Evolutionary conservation across 306 rosid genomes (phyloP).

Genomic region (Pachyrhizus erosus): DNA sequence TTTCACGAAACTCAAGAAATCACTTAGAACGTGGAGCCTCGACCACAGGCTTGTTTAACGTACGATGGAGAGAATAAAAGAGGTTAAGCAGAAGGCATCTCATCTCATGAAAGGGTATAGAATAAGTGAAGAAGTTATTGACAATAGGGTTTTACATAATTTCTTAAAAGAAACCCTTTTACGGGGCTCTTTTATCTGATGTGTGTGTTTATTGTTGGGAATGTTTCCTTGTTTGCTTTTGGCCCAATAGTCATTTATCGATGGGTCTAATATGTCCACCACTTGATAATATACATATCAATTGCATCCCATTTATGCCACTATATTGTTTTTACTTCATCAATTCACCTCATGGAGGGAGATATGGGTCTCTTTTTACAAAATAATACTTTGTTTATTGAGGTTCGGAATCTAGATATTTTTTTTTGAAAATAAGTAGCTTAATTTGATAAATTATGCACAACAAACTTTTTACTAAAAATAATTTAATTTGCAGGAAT

Average conservation of each 20-base stretch:
- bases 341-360: not conserved
- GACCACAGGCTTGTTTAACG: slow-evolving; percentile 33
- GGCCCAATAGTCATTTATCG: not conserved
- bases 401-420: too few species aligned
- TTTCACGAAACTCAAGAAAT: slow-evolving; percentile 17
- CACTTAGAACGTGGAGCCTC: not conserved
- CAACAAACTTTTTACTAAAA: too few species aligned
- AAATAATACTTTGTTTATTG: too few species aligned
- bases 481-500: too few species aligned
- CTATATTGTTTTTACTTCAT: not conserved
- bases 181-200: not conserved
- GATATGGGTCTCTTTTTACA: too few species aligned
- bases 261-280: not conserved
- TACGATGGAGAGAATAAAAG: slow-evolving; percentile 44
- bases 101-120: not conserved
- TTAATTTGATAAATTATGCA: too few species aligned
- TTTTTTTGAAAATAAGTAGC: too few species aligned
- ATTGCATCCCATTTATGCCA: not conserved
- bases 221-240: not conserved
- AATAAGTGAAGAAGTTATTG: not conserved
- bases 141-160: not conserved
- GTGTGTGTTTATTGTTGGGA: slow-evolving; percentile 19
- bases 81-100: slow-evolving; percentile 14
- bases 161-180: not conserved
- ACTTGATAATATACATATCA: not conserved